These are phyloP conservation scores for Coniochaeta sp. DNA, from an alignment of 2,329 filamentous ascomycete genomes.

Conservation along the genomic window DNA sequence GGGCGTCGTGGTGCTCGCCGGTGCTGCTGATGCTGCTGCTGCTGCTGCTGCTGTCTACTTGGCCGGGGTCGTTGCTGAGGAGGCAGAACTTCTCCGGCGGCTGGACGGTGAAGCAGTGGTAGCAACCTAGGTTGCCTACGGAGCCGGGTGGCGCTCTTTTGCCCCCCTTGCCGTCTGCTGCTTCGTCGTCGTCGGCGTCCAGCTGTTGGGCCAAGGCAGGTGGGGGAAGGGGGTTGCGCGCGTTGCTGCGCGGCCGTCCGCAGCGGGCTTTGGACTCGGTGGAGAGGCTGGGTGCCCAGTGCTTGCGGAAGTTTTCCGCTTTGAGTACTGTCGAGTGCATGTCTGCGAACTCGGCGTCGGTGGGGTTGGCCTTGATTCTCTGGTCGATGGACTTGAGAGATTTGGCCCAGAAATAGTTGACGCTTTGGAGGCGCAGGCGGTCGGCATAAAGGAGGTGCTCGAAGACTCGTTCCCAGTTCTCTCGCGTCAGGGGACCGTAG, in stretches of 20 bases:
- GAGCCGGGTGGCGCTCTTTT: neutral
- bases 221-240: neutral
- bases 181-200: neutral
- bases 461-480: neutral
- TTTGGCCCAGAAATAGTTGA: neutral
- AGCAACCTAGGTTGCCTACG: neutral
- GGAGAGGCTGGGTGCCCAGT: neutral
- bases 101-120: slow-evolving; percentile 1
- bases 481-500: neutral
- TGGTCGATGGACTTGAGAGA: neutral
- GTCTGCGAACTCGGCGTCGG: neutral
- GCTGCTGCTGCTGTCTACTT: too few species aligned
- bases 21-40: too few species aligned
- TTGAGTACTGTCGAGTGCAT: neutral
- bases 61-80: too few species aligned
- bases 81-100: neutral
- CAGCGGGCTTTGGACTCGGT: neutral
- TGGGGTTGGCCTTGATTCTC: neutral
- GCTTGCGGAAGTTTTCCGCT: slow-evolving; percentile 2
- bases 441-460: neutral
- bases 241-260: neutral
- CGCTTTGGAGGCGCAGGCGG: neutral
- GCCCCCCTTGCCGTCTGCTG: neutral
- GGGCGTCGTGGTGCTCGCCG: too few species aligned
- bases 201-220: too few species aligned